Base-by-base conservation (phyloP, 2,329 filamentous ascomycete species). In the Conoideocrella luteorostrata region DNA sequence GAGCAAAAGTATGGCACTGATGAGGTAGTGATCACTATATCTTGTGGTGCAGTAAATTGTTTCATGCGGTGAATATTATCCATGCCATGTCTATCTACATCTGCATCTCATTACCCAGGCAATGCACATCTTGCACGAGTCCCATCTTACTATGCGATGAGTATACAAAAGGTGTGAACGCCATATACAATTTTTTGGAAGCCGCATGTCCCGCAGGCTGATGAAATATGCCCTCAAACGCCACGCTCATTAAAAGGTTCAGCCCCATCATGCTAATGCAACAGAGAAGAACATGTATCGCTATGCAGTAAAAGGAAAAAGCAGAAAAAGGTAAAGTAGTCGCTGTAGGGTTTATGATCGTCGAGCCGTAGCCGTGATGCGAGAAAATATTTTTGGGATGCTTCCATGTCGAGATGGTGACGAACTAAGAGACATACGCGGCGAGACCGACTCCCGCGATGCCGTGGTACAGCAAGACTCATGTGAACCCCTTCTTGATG, bases 351-450 rank as follows among this genome's bases (percentile, higher is more conserved):
- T 4, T 24, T 12, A 17, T 17, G 29, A 45, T 45, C 46, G 46
- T 15, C 42, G 42, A 17, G 46, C 36, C 20, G 46, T 43, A 17
- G 46, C 36, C 20, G 46, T 43, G 12, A 47, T 42, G 21, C 42
- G 42, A 9, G 46, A 42, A n/a, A 47, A 43, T 5, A 47, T 45
- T 23, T 39, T 44, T 21, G 46, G 46, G 17, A 47, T 39, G 22
- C 46, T 43, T 13, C 46, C 43, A n/a, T 40, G 43, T 17, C 42
- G 39, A 20, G 22, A 47, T n/a, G 46, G 46, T 15, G 46, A 47
- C 9, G 46, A 47, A 29, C 46, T 45, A 10, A 47, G 20, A n/a
- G 42, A 45, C 39, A 45, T 39, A 23, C 43, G 45, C 21, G 24
- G 29, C n/a, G 45, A 44, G 17, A 36, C 22, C 15, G 41, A 45